Conservation (phyloP, 176 grass and related monocot genomes). For the Raddia distichophylla region DNA sequence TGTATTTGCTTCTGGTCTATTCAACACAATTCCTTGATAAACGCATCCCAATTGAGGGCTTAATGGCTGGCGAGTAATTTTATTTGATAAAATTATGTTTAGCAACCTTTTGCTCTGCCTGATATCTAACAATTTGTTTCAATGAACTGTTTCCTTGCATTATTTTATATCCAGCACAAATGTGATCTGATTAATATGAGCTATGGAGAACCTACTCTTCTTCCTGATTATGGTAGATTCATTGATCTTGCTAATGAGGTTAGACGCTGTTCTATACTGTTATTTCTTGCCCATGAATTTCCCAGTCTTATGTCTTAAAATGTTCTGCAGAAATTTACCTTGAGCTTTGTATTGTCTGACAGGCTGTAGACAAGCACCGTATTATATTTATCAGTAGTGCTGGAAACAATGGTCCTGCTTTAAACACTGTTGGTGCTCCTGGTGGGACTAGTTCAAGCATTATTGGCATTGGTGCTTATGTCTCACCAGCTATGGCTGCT, state of each 20-base stretch:
- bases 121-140: conserved; percentile 22
- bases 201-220: conserved; percentile 90
- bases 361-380: conserved; percentile 92
- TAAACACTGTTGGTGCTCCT: conserved; percentile 94
- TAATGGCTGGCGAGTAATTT: conserved; percentile 21
- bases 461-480: conserved; percentile 98
- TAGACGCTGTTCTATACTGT: conserved; percentile 29
- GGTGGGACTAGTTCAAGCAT: conserved; percentile 96
- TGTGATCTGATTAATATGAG: conserved; percentile 99
- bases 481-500: conserved; percentile 97
- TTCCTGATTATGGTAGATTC: conserved; percentile 97
- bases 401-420: conserved; percentile 86
- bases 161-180: conserved; percentile 81
- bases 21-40: conserved; percentile 15
- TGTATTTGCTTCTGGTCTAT: conserved; percentile 26
- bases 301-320: conserved; percentile 19
- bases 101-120: conserved; percentile 21
- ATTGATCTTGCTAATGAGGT: conserved; percentile 98
- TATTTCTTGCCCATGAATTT: conserved; percentile 27
- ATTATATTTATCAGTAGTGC: conserved; percentile 97
- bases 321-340: conserved; percentile 36
- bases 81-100: conserved; percentile 22
- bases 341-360: conserved; percentile 45
- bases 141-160: conserved; percentile 35
- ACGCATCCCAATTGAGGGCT: conserved; percentile 18